Percentiles rank a stretch among this genome's conserved stretches.
Conservation (phyloP, 2,329 filamentous ascomycete genomes). For the Hypoxylon sp. region DNA sequence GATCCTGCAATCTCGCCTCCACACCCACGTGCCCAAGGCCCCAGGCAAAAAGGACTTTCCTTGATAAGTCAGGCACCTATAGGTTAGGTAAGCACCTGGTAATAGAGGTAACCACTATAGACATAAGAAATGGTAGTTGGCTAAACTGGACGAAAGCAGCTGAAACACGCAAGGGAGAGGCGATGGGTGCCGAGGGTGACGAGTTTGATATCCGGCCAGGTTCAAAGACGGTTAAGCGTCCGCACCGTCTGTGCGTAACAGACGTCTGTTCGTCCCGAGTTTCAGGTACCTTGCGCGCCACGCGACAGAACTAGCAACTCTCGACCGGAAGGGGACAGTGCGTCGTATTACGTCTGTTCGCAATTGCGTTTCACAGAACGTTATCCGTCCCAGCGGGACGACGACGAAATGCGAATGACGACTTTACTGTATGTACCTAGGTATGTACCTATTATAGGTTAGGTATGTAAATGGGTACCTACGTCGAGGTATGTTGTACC, state of each 20-base stretch:
- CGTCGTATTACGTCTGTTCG: constrained; percentile 30
- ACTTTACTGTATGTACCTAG: neutral
- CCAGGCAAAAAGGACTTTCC: neutral
- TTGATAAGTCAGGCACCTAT: neutral
- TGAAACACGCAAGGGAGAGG: constrained; percentile 33
- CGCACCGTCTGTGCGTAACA: constrained; percentile 30
- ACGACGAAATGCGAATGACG: constrained; percentile 11
- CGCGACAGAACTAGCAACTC: neutral
- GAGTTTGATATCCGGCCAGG: constrained; percentile 8
- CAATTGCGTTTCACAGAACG: constrained; percentile 22
- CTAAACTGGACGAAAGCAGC: constrained; percentile 4
- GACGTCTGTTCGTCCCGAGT: constrained; percentile 34
- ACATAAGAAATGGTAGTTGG: neutral
- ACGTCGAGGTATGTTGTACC: neutral
- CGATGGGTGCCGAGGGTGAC: neutral
- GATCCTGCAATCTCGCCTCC: constrained; percentile 34
- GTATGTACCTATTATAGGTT: too few relatives aligned
- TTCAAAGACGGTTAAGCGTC: neutral
- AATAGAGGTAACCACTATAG: too few relatives aligned
- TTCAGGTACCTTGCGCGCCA: constrained; percentile 27
- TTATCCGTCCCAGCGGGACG: constrained; percentile 28
- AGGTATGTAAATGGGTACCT: neutral
- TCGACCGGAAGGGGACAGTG: neutral
- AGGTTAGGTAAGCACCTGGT: too few relatives aligned
- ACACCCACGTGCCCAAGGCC: constrained; percentile 28